A percentile compares a stretch with the other conserved stretches of the same genome.
phyloP scores from a whole-genome alignment of 1,284 basidiomycete genomes.

The Cryptococcus depauperatus region DNA sequence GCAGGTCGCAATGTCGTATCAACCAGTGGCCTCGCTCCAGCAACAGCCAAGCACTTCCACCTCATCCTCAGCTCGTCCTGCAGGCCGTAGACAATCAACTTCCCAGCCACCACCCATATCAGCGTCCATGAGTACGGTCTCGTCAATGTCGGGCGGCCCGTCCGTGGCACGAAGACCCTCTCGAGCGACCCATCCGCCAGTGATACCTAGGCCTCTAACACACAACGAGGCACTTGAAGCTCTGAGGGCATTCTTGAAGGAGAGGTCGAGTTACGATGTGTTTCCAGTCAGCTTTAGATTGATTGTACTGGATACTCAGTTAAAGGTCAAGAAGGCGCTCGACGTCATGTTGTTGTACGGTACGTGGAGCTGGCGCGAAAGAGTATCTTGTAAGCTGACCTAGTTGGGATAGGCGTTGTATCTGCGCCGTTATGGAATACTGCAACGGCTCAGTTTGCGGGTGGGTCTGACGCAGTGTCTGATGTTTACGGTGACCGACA shows the following conservation, averaged over 20 bases:
- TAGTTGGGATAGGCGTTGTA: slow-evolving; percentile 64
- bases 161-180: slow-evolving; percentile 30
- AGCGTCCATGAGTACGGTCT: too few relatives aligned
- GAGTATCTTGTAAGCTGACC: not conserved
- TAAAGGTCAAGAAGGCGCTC: slow-evolving; percentile 87
- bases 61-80: too few relatives aligned
- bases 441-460: slow-evolving; percentile 73
- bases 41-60: too few relatives aligned
- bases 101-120: too few relatives aligned
- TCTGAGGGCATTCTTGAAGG: slow-evolving; percentile 75
- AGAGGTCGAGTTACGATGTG: slow-evolving; percentile 83
- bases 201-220: slow-evolving; percentile 23
- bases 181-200: slow-evolving; percentile 33
- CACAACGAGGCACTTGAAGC: slow-evolving; percentile 68
- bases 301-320: slow-evolving; percentile 89
- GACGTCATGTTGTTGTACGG: slow-evolving; percentile 83
- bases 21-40: too few relatives aligned
- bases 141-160: too few relatives aligned
- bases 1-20: too few relatives aligned
- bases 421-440: slow-evolving; percentile 99
- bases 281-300: slow-evolving; percentile 93
- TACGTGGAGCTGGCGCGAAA: slow-evolving; percentile 40
- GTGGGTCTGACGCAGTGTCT: slow-evolving; percentile 18
- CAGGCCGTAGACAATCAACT: too few relatives aligned
- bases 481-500: slow-evolving; percentile 5